phyloP scores from a whole-genome alignment of 306 rosid genomes.

The Luffa aegyptiaca region DNA sequence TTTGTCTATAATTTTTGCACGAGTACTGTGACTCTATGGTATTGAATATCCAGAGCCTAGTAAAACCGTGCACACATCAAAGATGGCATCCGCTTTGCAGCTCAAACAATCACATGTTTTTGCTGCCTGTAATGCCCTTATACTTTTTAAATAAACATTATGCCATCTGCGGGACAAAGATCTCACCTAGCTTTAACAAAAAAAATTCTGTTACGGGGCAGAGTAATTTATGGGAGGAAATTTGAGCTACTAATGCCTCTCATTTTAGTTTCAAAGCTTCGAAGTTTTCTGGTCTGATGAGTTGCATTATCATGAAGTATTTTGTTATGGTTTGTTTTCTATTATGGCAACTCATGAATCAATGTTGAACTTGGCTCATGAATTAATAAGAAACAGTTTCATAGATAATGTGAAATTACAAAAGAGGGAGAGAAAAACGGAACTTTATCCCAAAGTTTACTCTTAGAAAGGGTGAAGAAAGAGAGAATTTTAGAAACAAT shows the following conservation, averaged over 20 bases:
- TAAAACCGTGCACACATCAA: constrained; percentile 26
- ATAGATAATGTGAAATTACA: background rate
- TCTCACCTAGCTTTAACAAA: background rate
- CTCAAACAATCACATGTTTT: constrained; percentile 23
- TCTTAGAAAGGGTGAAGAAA: background rate
- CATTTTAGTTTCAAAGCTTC: background rate
- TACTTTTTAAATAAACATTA: background rate
- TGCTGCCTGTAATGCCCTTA: constrained; percentile 61
- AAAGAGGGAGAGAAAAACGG: background rate
- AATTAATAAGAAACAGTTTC: no score
- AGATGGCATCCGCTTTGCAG: constrained; percentile 58
- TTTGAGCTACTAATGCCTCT: background rate
- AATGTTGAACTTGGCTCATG: background rate
- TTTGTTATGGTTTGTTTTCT: background rate
- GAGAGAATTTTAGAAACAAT: background rate
- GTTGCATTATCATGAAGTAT: background rate
- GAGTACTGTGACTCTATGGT: constrained; percentile 23
- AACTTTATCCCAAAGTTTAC: background rate
- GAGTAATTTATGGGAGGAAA: background rate
- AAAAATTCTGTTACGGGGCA: background rate
- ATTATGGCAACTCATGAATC: background rate
- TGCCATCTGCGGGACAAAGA: background rate
- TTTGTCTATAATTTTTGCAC: constrained; percentile 7
- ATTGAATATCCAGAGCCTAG: constrained; percentile 17
- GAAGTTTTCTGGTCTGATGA: background rate